These are phyloP conservation scores for Ascomycota sp. DNA, from an alignment of 2,329 filamentous ascomycete species.

Conservation along the genomic window DNA sequence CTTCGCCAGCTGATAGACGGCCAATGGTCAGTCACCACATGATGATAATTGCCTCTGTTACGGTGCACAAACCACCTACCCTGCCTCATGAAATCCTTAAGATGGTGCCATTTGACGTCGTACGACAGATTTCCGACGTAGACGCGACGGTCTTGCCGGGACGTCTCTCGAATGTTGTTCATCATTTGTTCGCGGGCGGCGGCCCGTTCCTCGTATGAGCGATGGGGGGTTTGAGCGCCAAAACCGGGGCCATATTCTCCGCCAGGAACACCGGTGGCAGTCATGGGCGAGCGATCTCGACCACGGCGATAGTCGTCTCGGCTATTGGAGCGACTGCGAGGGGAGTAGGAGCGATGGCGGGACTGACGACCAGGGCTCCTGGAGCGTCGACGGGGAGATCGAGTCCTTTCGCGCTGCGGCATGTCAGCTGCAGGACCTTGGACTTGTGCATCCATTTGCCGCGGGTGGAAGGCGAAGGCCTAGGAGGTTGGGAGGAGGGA, in stretches of 20 bases:
- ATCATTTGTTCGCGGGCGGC: constrained; percentile 88
- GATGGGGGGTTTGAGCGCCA: constrained; percentile 39
- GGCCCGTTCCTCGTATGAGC: constrained; percentile 67
- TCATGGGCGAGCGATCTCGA: constrained; percentile 70
- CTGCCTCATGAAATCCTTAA: constrained; percentile 99
- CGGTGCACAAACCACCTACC: constrained; percentile 37
- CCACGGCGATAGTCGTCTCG: constrained; percentile 57
- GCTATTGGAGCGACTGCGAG: constrained; percentile 55
- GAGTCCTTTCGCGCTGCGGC: constrained; percentile 61
- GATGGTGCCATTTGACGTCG: constrained; percentile 99
- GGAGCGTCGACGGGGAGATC: constrained; percentile 63
- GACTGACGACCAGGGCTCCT: constrained; percentile 55
- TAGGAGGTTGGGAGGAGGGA: no score
- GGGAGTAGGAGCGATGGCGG: constrained; percentile 59
- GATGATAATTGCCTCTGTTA: constrained; percentile 6
- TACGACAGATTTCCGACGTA: constrained; percentile 98
- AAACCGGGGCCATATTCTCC: constrained; percentile 51
- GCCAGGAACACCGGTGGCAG: constrained; percentile 44
- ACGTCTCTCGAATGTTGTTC: constrained; percentile 79
- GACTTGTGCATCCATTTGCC: background rate
- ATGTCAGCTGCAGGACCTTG: constrained; percentile 7
- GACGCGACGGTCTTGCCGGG: constrained; percentile 96
- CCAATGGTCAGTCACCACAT: constrained; percentile 14
- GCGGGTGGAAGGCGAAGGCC: background rate
- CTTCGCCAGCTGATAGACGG: constrained; percentile 64